Base-by-base conservation (phyloP, 2,329 filamentous ascomycete genomes). In the Cytospora piceicola region DNA sequence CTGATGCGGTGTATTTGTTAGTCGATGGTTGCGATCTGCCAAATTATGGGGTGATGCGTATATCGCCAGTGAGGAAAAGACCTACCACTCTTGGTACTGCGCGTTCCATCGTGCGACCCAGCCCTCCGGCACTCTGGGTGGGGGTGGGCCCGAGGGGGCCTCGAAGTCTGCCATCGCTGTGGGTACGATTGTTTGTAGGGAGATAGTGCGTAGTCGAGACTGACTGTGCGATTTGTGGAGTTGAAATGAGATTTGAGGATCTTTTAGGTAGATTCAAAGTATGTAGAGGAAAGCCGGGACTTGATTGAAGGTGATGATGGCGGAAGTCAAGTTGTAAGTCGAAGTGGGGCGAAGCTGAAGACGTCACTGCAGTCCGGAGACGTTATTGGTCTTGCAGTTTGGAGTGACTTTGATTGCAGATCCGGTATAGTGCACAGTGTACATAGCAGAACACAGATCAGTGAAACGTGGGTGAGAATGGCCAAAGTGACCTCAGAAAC, bases 81-180 rank as follows among this genome's bases (percentile, higher is more conserved):
- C 75, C 58, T 63, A 76, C 75, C 92, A 97, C 84, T 95, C 90
- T 73, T 90, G 90, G 81, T 97, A 97, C 74, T 95, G 88, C 0
- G 90, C 88, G 77, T 96, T 95, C 86, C 89, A 96, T 70, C 92
- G 86, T 14, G 90, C 90, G 73, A 91, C 88, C 91, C 92, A 97
- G 72, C 93, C 93, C 72, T 91, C 90, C 2, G 92, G 93, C 1
- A 85, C 83, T 74, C 79, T 83, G 68, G 84, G 85, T 58, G 85
- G 85, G 70, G 85, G 84, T 56, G 85, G 85, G 29, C 84, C 85
- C 29, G 78, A 59, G 2, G 85, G 85, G 61, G 84, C 78, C 63
- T 79, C 76, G 75, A 83, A 87, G 69, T 87, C 83, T 70, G 80
- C 79, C 85, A 87, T 86, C 62, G 20, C 22, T 58, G 51, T 34